Conservation (phyloP, 2,329 filamentous ascomycete species). For the Blastomyces parvus region DNA sequence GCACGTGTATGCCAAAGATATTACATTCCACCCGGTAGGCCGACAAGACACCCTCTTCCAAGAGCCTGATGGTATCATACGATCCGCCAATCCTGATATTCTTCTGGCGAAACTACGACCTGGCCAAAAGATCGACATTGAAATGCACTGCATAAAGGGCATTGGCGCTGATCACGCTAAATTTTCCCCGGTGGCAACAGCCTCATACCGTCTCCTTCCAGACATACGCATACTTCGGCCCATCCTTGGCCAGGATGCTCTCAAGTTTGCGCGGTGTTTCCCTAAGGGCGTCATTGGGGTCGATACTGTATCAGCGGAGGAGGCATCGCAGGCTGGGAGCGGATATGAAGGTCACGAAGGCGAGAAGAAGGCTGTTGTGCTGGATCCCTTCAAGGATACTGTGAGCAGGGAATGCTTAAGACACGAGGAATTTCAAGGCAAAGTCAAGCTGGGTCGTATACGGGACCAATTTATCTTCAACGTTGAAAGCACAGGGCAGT, state of each 20-base stretch:
- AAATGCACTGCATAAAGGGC: constrained; percentile 91
- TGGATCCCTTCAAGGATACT: constrained; percentile 84
- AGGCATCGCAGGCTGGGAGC: constrained; percentile 50
- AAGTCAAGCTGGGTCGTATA: constrained; percentile 83
- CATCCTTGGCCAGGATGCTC: constrained; percentile 76
- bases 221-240: constrained; percentile 74
- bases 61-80: constrained; percentile 49
- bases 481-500: constrained; percentile 90
- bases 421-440: constrained; percentile 86
- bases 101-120: constrained; percentile 89
- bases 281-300: constrained; percentile 76
- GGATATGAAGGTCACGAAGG: constrained; percentile 67
- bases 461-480: constrained; percentile 97
- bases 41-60: constrained; percentile 61
- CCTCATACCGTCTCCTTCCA: constrained; percentile 82
- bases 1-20: constrained; percentile 68
- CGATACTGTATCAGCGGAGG: constrained; percentile 58
- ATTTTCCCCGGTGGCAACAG: constrained; percentile 92
- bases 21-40: constrained; percentile 67
- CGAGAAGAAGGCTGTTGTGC: constrained; percentile 77
- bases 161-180: constrained; percentile 92
- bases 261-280: constrained; percentile 86
- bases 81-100: constrained; percentile 80
- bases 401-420: constrained; percentile 87
- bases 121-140: constrained; percentile 73